Conservation (phyloP, 495 filamentous ascomycete genomes). For the Astrothelium macrocarpum region DNA sequence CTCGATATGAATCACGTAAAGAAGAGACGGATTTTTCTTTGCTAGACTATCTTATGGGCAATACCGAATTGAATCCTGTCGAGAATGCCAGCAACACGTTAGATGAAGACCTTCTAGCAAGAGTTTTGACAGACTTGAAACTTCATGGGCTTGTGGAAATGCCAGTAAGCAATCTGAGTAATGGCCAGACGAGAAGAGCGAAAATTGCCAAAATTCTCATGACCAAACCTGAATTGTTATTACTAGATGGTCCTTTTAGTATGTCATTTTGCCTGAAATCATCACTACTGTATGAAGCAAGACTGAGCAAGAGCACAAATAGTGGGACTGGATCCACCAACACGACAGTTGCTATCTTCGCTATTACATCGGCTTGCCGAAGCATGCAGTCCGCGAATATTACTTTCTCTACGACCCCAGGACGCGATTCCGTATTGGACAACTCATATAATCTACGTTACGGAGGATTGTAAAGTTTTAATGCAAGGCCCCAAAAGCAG, state of each 20-base stretch:
- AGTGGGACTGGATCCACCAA: slow-evolving; percentile 82
- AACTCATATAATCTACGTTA: slow-evolving; percentile 64
- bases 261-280: slow-evolving; percentile 32
- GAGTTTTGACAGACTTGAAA: slow-evolving; percentile 56
- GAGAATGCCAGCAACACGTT: slow-evolving; percentile 39
- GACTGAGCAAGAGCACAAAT: neutral
- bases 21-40: slow-evolving; percentile 85
- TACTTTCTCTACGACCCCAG: slow-evolving; percentile 72
- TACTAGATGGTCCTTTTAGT: slow-evolving; percentile 88
- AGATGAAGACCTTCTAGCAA: slow-evolving; percentile 41
- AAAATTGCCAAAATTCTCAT: slow-evolving; percentile 80
- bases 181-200: slow-evolving; percentile 81
- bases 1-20: slow-evolving; percentile 80
- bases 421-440: slow-evolving; percentile 85
- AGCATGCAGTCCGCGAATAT: slow-evolving; percentile 54
- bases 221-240: slow-evolving; percentile 63
- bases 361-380: slow-evolving; percentile 58
- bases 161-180: slow-evolving; percentile 80
- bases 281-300: slow-evolving; percentile 20
- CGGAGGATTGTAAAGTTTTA: slow-evolving; percentile 48
- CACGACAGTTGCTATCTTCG: slow-evolving; percentile 54
- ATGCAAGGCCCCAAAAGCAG: slow-evolving; percentile 46
- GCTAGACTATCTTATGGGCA: slow-evolving; percentile 63
- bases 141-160: slow-evolving; percentile 58
- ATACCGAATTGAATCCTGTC: slow-evolving; percentile 63